Conservation (phyloP, 257 asterid species). For the Salvia rosmarinus region DNA sequence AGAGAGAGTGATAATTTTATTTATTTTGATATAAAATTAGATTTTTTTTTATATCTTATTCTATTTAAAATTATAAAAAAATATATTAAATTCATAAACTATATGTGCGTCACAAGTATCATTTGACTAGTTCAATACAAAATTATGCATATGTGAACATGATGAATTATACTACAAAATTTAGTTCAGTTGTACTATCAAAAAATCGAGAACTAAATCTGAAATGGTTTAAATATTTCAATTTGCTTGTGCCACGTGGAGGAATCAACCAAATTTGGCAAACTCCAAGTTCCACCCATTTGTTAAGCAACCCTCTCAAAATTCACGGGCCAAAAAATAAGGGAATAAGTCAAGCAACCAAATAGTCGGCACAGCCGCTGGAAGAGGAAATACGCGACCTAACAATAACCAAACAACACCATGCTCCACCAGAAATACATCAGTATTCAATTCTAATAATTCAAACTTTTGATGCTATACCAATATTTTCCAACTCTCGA, state of each 20-base stretch:
- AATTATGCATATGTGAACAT: no score
- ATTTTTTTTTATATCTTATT: no score
- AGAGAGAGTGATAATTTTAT: no score
- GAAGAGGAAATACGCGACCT: not conserved
- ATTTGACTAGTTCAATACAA: no score
- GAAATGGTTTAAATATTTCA: not conserved
- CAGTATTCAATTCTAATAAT: not conserved
- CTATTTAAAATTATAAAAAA: no score
- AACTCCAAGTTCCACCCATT: constrained; percentile 16
- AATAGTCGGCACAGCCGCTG: constrained; percentile 29
- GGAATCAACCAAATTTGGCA: not conserved
- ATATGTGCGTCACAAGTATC: no score
- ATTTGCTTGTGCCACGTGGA: constrained; percentile 19
- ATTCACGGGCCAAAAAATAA: not conserved
- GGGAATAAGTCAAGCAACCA: not conserved
- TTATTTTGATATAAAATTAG: no score
- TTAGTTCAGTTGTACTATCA: no score
- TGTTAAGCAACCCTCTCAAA: constrained; percentile 25
- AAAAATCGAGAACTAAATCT: not conserved
- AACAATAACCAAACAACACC: not conserved
- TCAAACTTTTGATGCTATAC: constrained; percentile 10
- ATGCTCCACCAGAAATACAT: not conserved
- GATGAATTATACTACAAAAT: no score
- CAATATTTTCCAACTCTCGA: not conserved
- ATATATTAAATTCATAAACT: no score